Percentiles rank a stretch among this genome's conserved stretches.
Conservation (phyloP, 768 basidiomycete genomes). For the Strobilomyces confusus region DNA sequence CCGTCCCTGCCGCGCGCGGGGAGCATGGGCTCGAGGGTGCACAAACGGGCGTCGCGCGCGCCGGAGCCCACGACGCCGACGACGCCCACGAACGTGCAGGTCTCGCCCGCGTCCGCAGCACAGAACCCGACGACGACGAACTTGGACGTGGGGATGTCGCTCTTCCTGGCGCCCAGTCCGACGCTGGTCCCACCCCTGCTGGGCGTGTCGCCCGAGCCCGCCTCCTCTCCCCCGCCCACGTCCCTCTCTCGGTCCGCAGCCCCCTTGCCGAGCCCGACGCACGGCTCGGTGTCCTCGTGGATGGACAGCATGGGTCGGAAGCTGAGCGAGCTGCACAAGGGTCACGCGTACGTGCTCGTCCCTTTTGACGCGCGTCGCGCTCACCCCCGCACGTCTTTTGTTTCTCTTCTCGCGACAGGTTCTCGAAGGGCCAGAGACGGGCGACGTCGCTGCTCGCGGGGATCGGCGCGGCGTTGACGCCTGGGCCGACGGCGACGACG, state of each 20-base stretch:
- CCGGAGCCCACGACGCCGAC: not conserved
- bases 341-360: slow-evolving; percentile 48
- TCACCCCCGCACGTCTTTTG: not conserved
- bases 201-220: not conserved
- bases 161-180: slow-evolving; percentile 13
- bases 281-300: slow-evolving; percentile 38
- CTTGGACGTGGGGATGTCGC: slow-evolving; percentile 11
- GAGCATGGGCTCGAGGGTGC: slow-evolving; percentile 14
- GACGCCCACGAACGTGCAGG: not conserved
- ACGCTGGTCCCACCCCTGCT: slow-evolving; percentile 1
- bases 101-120: not conserved
- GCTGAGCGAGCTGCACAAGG: slow-evolving; percentile 53
- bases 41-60: slow-evolving; percentile 11
- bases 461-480: slow-evolving; percentile 45
- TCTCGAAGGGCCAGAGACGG: slow-evolving; percentile 64
- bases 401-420: slow-evolving; percentile 37
- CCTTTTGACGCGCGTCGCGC: not conserved
- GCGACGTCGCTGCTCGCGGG: slow-evolving; percentile 64
- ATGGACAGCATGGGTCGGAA: slow-evolving; percentile 59
- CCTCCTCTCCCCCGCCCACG: not conserved
- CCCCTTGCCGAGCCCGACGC: not conserved
- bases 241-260: not conserved
- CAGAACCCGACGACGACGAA: not conserved
- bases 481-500: slow-evolving; percentile 33
- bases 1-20: slow-evolving; percentile 13